Base-by-base conservation (phyloP, 1,284 basidiomycete genomes). In the Phellopilus nigrolimitatus region DNA sequence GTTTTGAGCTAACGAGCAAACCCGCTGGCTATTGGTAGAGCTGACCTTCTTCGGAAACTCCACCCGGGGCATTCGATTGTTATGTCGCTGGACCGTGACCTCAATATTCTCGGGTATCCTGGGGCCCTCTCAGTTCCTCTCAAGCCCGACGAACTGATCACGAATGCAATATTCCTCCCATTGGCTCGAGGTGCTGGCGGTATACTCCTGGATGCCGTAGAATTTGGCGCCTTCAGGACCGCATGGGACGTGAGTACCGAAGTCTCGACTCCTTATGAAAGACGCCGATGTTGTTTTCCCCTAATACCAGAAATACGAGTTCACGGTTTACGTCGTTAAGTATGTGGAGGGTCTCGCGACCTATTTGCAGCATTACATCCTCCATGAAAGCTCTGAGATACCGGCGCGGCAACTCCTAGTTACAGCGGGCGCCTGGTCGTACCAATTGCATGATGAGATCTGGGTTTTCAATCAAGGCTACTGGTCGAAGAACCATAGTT, bases 401-500 rank as follows among this genome's bases (percentile, higher is more conserved):
- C 70, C 70, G 1, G 67, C 74, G 2, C 72, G 80, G n/a, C 61
- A 73, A 1, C 68, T 89, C 7, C 64, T 91, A 3, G 61, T 80
- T 17, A 70, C 74, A 1, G 71, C 72, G 4, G 79, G 80, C 0
- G 61, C 73, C 9, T 84, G 72, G 68, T 57, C 67, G 3, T 65
- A 80, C 31, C 70, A 73, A 15, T 64, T 81, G 12, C 78, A 84
- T 40, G 68, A 87, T 9, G 85, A 88, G 57, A 79, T 91, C 50
- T 83, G 84, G 74, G 83, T 91, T 3, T 91, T 79, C 65, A 79
- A 90, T 54, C 73, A 78, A 53, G 79, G 81, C 0, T 76, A 61
- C 34, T 91, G 88, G 89, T 53, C 60, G 15, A 87, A 89, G 59
- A 74, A 81, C 60, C 71, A 71, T 33, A 61, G 57, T 0, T 73